Evolutionary conservation across 2,329 filamentous ascomycete species (phyloP).

Genomic region (Leptographium flavum): DNA sequence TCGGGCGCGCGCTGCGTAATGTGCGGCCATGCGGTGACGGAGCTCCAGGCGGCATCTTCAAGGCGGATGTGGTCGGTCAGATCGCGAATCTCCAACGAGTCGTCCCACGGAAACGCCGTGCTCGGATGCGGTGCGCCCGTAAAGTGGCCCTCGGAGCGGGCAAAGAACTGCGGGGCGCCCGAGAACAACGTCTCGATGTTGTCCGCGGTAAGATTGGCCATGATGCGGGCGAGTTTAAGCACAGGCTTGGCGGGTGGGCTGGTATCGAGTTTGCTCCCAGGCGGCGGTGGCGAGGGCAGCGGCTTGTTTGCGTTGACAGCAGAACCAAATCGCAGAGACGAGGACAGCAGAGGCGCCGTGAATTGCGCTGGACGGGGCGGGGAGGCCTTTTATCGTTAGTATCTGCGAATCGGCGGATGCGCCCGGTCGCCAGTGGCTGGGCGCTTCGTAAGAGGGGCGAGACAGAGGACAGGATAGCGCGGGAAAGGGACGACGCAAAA

Average conservation of each 20-base stretch:
- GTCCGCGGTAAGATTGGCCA: constrained; percentile 40
- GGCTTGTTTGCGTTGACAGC: constrained; percentile 39
- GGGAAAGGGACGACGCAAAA: not conserved
- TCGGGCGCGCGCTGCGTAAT: constrained; percentile 29
- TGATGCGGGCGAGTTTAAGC: constrained; percentile 41
- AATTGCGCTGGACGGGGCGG: not conserved
- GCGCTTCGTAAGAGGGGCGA: not conserved
- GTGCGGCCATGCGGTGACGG: constrained; percentile 48
- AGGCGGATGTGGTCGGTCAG: constrained; percentile 51
- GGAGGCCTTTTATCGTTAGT: not conserved
- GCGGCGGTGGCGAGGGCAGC: constrained; percentile 36
- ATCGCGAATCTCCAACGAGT: constrained; percentile 44
- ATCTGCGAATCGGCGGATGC: not conserved
- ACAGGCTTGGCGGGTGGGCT: constrained; percentile 26
- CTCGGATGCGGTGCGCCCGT: constrained; percentile 46
- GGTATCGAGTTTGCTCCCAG: constrained; percentile 25
- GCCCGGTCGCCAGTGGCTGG: not conserved
- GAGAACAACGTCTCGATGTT: constrained; percentile 60
- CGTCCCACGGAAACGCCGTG: constrained; percentile 55
- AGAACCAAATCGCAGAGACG: constrained; percentile 1
- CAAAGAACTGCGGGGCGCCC: constrained; percentile 60
- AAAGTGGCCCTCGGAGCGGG: constrained; percentile 43
- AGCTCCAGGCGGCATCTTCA: constrained; percentile 48
- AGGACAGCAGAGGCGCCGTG: constrained; percentile 4
- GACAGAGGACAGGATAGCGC: not conserved